A percentile compares a stretch with the other conserved stretches of the same genome.
Conservation (phyloP, 108 stramenopile genomes). For the Aurantiochytrium sp. region DNA sequence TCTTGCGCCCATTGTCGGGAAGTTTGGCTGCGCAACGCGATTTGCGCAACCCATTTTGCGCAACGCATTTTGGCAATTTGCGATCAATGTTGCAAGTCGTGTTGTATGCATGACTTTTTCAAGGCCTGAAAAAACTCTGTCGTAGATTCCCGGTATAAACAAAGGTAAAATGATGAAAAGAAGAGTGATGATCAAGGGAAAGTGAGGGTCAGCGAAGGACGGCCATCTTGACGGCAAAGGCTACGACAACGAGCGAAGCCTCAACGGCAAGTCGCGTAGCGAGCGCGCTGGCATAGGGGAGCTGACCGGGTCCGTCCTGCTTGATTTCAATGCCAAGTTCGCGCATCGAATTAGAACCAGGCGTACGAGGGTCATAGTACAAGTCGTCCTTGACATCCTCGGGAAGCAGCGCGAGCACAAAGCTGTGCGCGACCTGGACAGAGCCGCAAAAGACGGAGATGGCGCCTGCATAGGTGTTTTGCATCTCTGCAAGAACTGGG, state of each 20-base stretch:
- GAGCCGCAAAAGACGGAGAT: not conserved
- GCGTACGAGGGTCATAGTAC: not conserved
- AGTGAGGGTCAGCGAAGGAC: not conserved
- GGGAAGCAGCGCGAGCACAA: not conserved
- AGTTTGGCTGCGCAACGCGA: no score
- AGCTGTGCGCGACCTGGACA: not conserved
- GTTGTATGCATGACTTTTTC: no score
- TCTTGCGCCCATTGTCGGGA: no score
- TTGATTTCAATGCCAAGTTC: not conserved
- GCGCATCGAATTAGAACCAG: not conserved
- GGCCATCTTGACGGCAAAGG: not conserved
- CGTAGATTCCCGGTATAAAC: not conserved
- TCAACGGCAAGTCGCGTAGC: not conserved
- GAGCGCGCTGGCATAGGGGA: not conserved
- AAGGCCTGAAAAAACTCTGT: no score
- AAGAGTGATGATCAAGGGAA: not conserved
- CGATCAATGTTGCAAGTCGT: no score
- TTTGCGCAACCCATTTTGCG: no score
- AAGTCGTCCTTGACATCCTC: constrained; percentile 6
- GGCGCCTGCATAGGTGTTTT: not conserved
- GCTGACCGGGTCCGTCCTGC: not conserved
- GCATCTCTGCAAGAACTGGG: not conserved
- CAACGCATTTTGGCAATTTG: no score
- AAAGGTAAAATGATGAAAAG: not conserved
- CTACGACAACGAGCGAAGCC: not conserved